Base-by-base conservation (phyloP, 2,329 filamentous ascomycete species). In the Aspergillus pseudonomiae region DNA sequence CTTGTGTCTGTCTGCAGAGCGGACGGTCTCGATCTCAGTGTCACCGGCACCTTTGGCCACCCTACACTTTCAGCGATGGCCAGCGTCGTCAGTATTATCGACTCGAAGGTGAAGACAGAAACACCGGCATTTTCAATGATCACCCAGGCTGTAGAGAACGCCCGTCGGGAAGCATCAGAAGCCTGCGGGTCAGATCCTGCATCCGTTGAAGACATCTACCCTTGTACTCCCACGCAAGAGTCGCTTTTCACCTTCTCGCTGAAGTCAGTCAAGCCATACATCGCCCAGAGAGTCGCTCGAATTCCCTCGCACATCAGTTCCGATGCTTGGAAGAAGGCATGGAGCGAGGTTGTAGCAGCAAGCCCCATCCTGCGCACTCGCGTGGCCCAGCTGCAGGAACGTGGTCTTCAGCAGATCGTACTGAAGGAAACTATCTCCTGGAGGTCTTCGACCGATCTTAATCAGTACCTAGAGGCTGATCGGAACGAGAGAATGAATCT, bases 291-390 rank as follows among this genome's bases (percentile, higher is more conserved):
- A 63, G 68, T 82, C 0, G 71, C 79, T 4, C 68, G 66, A 5
- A 76, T 84, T 9, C 75, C 78, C 0, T 56, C 63, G 0, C 58
- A 75, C n/a, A 69, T 82, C 6, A 70, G 76, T 16, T 30, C 80
- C 4, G 69, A 71, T 14, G 72, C 73, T 9, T 81, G 81, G 75
- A 80, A 78, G 60, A 69, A 71, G 6, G 80, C 82, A 4, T 84
- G 82, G 81, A 75, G 81, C 55, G 71, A 71, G 7, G 77, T 80
- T 3, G 75, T 82, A 2, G 63, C 74, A 19, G 73, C 75, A 50
- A 75, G 73, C 46, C 79, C 80, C 30, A 82, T 84, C 30, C 71
- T 85, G 32, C 80, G 83, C 21, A 84, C 81, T 9, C 77, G 81
- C 9, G 66, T 81, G n/a, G 75, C 76, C 24, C 76, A 79, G 36